A percentile compares a stretch with the other conserved stretches of the same genome.
Evolutionary conservation across 805 yeast genomes (phyloP).

Genomic region (Saitoella complicata): DNA sequence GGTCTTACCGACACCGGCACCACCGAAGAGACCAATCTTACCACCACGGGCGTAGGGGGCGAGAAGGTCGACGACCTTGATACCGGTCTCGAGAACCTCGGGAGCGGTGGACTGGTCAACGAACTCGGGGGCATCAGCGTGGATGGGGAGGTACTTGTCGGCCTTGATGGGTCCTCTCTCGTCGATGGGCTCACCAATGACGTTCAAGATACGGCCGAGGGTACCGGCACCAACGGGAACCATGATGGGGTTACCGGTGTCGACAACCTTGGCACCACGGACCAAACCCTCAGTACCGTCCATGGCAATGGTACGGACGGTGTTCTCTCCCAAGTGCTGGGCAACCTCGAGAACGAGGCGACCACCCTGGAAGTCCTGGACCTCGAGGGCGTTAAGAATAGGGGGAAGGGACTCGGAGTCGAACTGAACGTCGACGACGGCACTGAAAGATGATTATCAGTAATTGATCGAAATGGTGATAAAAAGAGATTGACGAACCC

Average conservation of each 20-base stretch:
- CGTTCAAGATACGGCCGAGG: constrained; percentile 96
- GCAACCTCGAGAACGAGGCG: constrained; percentile 92
- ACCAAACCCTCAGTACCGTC: constrained; percentile 99
- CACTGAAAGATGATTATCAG: neutral
- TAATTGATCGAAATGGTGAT: neutral
- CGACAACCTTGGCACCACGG: constrained; percentile 82
- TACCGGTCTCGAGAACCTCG: constrained; percentile 97
- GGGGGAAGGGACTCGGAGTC: constrained; percentile 1
- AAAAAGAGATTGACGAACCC: neutral
- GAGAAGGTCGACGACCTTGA: constrained; percentile 95
- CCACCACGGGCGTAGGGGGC: constrained; percentile 99
- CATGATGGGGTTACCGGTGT: constrained; percentile 97
- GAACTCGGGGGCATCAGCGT: constrained; percentile 93
- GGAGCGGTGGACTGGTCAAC: constrained; percentile 96
- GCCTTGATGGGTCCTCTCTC: constrained; percentile 97
- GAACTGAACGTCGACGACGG: constrained; percentile 3
- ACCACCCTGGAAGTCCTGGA: constrained; percentile 56
- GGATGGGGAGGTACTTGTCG: constrained; percentile 91
- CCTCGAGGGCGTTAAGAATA: constrained; percentile 88
- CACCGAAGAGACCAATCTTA: constrained; percentile 99
- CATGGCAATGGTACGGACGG: constrained; percentile 99
- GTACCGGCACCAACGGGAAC: constrained; percentile 99
- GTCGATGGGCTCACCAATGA: constrained; percentile 97
- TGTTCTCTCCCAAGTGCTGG: constrained; percentile 99
- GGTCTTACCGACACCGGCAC: constrained; percentile 99